Percentiles rank a stretch among this genome's conserved stretches.
phyloP scores from a whole-genome alignment of 495 filamentous ascomycete species.

The Acidiella bohemica region DNA sequence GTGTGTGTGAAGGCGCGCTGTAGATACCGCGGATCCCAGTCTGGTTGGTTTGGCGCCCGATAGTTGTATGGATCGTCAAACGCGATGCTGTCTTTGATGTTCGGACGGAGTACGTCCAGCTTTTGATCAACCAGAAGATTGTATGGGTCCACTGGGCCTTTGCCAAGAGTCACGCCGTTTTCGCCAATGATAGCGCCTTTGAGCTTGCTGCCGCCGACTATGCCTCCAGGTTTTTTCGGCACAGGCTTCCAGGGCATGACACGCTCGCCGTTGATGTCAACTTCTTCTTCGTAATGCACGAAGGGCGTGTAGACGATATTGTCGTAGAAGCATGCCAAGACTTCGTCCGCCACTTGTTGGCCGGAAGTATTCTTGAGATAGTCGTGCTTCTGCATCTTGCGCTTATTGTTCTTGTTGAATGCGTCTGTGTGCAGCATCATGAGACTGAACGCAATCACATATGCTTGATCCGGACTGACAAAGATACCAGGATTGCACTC shows the following conservation, averaged over 20 bases:
- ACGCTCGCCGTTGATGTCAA: constrained; percentile 65
- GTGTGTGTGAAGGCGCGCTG: constrained; percentile 82
- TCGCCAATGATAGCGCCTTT: constrained; percentile 55
- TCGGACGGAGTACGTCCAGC: constrained; percentile 67
- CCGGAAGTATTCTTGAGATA: constrained; percentile 83
- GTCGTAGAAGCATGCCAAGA: constrained; percentile 92
- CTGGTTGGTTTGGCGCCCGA: constrained; percentile 50
- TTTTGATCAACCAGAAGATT: constrained; percentile 80
- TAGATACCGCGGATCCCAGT: constrained; percentile 60
- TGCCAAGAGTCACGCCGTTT: constrained; percentile 43
- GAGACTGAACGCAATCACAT: constrained; percentile 94
- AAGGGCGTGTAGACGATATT: constrained; percentile 97
- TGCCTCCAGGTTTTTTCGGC: too few relatives aligned
- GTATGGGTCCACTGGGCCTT: constrained; percentile 88
- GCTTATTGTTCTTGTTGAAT: constrained; percentile 98
- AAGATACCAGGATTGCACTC: constrained; percentile 98
- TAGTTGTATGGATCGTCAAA: constrained; percentile 88
- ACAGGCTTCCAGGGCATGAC: constrained; percentile 55
- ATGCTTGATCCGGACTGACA: constrained; percentile 80
- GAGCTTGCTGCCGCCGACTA: too few relatives aligned
- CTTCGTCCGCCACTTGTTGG: constrained; percentile 81
- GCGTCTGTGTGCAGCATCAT: constrained; percentile 94
- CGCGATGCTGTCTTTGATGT: constrained; percentile 79
- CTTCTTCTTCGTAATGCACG: constrained; percentile 86
- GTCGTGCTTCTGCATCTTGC: constrained; percentile 94